Evolutionary conservation across 1,139 yeast species (phyloP).

Genomic region (Pichia sp.): DNA sequence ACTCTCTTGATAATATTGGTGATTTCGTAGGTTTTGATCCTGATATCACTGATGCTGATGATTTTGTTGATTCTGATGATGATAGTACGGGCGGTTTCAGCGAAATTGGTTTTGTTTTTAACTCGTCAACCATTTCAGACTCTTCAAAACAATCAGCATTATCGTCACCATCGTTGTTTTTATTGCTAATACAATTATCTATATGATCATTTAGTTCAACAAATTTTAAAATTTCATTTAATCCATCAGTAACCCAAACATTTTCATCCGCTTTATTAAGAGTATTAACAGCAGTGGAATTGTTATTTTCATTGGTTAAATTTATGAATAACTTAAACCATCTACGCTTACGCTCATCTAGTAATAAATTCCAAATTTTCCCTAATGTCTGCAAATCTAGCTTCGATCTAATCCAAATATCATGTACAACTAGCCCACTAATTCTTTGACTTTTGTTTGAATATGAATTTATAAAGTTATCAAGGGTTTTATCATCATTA

Average conservation of each 20-base stretch:
- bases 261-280: not conserved
- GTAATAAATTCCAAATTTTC: constrained; percentile 68
- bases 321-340: constrained; percentile 7
- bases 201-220: not conserved
- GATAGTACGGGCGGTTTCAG: not conserved
- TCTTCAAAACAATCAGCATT: constrained; percentile 1
- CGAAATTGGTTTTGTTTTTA: not conserved
- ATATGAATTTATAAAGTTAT: constrained; percentile 12
- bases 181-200: not conserved
- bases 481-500: not conserved
- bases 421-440: constrained; percentile 65
- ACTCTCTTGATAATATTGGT: not conserved
- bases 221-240: not conserved
- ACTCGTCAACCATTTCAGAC: not conserved
- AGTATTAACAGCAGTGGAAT: not conserved
- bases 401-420: constrained; percentile 74
- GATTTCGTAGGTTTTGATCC: not conserved
- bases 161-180: not conserved
- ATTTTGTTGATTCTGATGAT: not conserved
- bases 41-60: not conserved
- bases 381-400: constrained; percentile 57
- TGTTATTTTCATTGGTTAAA: not conserved
- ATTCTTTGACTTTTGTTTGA: constrained; percentile 26
- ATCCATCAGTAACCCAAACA: not conserved
- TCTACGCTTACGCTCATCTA: constrained; percentile 50